These are phyloP conservation scores for Rheum nobile DNA, from an alignment of 148 eudicot genomes.

Conservation along the genomic window DNA sequence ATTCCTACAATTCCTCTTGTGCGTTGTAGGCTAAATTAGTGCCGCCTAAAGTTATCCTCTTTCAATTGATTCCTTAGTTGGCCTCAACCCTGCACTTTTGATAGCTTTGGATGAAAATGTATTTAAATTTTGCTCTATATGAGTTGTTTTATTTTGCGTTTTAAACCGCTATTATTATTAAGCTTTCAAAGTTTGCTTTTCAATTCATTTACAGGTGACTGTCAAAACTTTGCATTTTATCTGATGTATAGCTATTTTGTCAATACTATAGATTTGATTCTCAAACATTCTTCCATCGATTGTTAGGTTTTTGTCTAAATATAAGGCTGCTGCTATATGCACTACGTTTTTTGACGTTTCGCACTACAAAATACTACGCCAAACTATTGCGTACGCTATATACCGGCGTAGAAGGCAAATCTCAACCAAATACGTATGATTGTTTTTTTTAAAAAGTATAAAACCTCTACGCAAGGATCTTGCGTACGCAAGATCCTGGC, in stretches of 20 bases:
- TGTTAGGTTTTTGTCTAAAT: too few species aligned
- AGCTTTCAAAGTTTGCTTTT: background rate
- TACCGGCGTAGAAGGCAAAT: too few species aligned
- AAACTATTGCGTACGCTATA: too few species aligned
- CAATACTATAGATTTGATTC: background rate
- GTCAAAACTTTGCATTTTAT: background rate
- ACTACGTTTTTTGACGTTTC: too few species aligned
- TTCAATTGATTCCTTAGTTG: background rate
- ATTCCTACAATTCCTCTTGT: too few species aligned
- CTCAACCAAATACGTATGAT: too few species aligned
- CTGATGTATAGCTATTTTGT: background rate
- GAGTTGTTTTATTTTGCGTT: background rate
- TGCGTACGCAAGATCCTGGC: too few species aligned
- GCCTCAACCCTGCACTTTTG: background rate
- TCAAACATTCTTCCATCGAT: too few species aligned
- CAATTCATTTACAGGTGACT: background rate
- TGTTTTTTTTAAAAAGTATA: too few species aligned
- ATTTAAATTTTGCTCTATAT: background rate
- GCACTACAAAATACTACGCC: too few species aligned
- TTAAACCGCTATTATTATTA: background rate
- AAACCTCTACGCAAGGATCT: too few species aligned
- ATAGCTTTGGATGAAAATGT: background rate
- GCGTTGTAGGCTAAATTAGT: background rate
- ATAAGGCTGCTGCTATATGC: too few species aligned
- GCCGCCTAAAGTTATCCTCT: background rate